A percentile compares a stretch with the other conserved stretches of the same genome.
These are phyloP conservation scores for Lithospermum erythrorhizon DNA, from an alignment of 257 asterid species.

Conservation along the genomic window DNA sequence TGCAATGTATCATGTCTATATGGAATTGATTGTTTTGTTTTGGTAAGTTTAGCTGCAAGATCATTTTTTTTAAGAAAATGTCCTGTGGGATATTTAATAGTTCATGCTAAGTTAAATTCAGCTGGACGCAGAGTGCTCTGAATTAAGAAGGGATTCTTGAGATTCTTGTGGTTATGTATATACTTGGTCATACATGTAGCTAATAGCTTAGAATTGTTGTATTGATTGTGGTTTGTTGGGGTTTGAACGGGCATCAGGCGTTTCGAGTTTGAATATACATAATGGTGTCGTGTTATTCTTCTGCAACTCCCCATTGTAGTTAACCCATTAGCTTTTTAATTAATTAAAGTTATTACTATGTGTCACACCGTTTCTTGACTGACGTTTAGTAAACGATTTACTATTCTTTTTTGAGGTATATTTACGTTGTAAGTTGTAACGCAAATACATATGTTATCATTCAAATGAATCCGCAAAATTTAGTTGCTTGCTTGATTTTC, in stretches of 20 bases:
- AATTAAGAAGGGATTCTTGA: no score
- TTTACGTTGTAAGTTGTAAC: neutral
- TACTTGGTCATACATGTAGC: neutral
- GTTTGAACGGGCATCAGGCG: neutral
- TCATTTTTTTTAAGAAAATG: no score
- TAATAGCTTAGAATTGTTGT: neutral
- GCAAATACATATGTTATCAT: neutral
- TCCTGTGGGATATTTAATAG: no score
- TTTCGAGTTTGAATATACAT: neutral
- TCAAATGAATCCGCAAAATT: neutral
- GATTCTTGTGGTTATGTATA: neutral
- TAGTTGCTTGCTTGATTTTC: constrained; percentile 1
- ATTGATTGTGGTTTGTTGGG: neutral
- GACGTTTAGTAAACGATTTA: neutral
- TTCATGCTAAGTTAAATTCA: no score
- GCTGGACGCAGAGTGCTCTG: no score
- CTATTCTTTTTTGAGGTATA: neutral
- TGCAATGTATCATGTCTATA: neutral
- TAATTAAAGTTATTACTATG: neutral
- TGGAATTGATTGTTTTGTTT: neutral
- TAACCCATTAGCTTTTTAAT: neutral
- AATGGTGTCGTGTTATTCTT: no score
- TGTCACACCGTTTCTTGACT: neutral
- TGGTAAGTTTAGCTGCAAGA: no score
- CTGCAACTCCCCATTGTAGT: no score